Conservation (phyloP, 1,284 basidiomycete species). For the Ganoderma sinense region DNA sequence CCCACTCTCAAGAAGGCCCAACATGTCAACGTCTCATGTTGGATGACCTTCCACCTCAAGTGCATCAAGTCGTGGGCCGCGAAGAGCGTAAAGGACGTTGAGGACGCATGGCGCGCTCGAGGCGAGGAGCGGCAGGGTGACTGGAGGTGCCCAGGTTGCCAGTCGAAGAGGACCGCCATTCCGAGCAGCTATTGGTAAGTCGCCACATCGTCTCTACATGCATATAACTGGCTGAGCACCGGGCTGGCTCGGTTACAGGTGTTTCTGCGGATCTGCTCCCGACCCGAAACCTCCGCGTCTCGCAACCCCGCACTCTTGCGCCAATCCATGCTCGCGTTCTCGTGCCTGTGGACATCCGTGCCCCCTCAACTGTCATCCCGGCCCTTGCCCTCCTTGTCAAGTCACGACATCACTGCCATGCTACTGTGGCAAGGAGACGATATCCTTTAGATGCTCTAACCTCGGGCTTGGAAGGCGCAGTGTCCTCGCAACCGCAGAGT, state of each 20-base stretch:
- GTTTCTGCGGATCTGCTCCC: constrained; percentile 83
- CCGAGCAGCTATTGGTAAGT: constrained; percentile 75
- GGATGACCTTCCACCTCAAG: constrained; percentile 85
- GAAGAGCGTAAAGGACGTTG: constrained; percentile 80
- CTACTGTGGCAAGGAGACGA: constrained; percentile 68
- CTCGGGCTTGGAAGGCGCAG: constrained; percentile 42
- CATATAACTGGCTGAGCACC: neutral
- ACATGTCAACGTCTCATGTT: constrained; percentile 55
- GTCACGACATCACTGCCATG: constrained; percentile 64
- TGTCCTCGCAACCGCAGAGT: constrained; percentile 44
- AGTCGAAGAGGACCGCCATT: constrained; percentile 70
- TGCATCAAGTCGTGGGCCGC: constrained; percentile 83
- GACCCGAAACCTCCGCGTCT: constrained; percentile 75
- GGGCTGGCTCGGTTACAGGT: constrained; percentile 52
- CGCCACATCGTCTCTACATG: neutral
- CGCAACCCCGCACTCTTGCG: constrained; percentile 88
- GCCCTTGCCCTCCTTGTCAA: constrained; percentile 81
- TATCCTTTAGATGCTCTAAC: constrained; percentile 72
- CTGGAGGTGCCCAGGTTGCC: constrained; percentile 92
- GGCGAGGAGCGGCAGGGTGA: constrained; percentile 74
- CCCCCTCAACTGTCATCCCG: constrained; percentile 72
- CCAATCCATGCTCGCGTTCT: constrained; percentile 74
- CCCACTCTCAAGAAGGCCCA: constrained; percentile 11
- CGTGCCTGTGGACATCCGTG: constrained; percentile 76
- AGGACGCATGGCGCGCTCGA: constrained; percentile 78